Conservation (phyloP, 495 filamentous ascomycete species). For the Astrocystis sublimbata region DNA sequence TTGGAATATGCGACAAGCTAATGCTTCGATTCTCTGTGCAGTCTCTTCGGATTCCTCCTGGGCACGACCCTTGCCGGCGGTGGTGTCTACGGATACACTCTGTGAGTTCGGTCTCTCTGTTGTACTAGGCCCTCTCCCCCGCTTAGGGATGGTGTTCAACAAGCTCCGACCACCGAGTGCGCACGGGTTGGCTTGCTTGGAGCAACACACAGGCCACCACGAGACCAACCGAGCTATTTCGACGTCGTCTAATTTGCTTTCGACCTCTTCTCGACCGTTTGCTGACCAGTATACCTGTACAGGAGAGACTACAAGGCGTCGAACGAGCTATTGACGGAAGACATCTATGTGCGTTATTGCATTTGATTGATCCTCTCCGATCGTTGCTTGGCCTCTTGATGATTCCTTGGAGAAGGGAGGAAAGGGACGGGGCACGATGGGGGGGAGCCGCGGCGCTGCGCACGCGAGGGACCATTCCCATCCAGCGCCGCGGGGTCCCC, state of each 20-base stretch:
- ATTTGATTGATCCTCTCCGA: slow-evolving; percentile 43
- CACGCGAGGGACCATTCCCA: too few relatives aligned
- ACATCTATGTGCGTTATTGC: slow-evolving; percentile 83
- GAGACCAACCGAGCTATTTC: background rate
- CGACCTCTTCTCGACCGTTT: background rate
- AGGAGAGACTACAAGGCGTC: slow-evolving; percentile 84
- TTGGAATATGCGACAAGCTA: slow-evolving; percentile 3
- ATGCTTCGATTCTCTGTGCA: slow-evolving; percentile 36
- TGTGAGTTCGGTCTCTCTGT: slow-evolving; percentile 41
- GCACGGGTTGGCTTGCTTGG: background rate
- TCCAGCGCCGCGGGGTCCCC: slow-evolving; percentile 1
- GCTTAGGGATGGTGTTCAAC: background rate
- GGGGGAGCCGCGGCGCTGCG: slow-evolving; percentile 18
- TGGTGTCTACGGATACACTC: slow-evolving; percentile 84
- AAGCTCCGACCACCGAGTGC: background rate
- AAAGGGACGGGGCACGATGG: slow-evolving; percentile 1
- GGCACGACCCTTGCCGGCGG: slow-evolving; percentile 77
- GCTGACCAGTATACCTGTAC: slow-evolving; percentile 2
- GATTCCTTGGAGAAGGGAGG: slow-evolving; percentile 19
- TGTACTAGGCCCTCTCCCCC: background rate
- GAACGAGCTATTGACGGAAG: slow-evolving; percentile 91
- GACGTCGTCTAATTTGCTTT: background rate
- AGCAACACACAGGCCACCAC: background rate
- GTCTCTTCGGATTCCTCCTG: slow-evolving; percentile 90
- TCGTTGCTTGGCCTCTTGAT: slow-evolving; percentile 22